phyloP scores from a whole-genome alignment of 2,329 filamentous ascomycete genomes.

The Pestalotiopsis sp. region DNA sequence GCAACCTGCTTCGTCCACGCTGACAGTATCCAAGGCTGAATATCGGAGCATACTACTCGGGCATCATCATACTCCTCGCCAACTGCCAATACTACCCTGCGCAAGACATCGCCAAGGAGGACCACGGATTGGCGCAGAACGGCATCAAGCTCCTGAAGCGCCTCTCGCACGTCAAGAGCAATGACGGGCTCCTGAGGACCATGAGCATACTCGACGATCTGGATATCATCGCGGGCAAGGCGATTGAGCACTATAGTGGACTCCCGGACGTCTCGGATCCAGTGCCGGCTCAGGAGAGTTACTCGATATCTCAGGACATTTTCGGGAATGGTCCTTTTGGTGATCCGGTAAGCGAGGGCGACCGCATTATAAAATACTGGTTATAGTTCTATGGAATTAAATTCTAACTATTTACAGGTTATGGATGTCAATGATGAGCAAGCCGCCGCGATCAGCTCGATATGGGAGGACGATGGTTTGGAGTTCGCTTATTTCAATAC shows the following conservation, averaged over 20 bases:
- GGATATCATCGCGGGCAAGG: neutral
- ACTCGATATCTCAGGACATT: neutral
- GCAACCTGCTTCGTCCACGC: too few species aligned
- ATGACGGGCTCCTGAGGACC: neutral
- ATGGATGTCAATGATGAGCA: neutral
- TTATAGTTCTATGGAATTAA: neutral
- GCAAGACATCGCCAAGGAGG: constrained; percentile 19
- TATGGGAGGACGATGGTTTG: neutral
- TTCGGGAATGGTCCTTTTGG: neutral
- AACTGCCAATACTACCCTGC: constrained; percentile 27
- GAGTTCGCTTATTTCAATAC: neutral
- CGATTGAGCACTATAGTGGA: neutral
- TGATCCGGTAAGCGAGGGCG: neutral
- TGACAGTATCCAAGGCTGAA: constrained; percentile 22
- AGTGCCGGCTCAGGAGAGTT: neutral
- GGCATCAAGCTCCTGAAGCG: constrained; percentile 16
- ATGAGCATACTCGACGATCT: neutral
- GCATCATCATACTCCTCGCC: constrained; percentile 26
- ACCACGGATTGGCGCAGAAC: constrained; percentile 22
- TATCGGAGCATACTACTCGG: constrained; percentile 27
- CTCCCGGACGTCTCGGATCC: neutral
- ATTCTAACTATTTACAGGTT: neutral
- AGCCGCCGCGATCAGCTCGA: neutral
- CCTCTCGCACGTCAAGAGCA: neutral
- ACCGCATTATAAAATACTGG: neutral